phyloP scores from a whole-genome alignment of 2,329 filamentous ascomycete genomes.

The Calonectria ilicicola region DNA sequence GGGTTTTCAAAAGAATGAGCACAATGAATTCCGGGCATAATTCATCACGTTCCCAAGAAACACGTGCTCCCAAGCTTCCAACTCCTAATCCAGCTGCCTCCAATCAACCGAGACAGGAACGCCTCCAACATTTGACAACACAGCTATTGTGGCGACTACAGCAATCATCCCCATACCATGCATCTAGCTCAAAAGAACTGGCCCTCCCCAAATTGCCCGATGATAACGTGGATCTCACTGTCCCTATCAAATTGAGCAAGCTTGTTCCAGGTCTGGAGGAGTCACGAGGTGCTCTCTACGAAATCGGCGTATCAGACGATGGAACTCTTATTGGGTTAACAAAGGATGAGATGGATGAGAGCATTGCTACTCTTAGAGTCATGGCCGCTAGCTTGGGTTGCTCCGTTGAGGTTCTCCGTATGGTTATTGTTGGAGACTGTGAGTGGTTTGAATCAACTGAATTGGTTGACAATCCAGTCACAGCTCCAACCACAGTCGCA shows the following conservation, averaged over 20 bases:
- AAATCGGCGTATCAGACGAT: constrained; percentile 96
- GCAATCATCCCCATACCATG: constrained; percentile 92
- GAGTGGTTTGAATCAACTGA: constrained; percentile 71
- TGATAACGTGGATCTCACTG: constrained; percentile 60
- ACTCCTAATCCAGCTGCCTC: constrained; percentile 57
- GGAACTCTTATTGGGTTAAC: constrained; percentile 90
- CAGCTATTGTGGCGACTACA: constrained; percentile 95
- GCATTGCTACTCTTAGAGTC: constrained; percentile 82
- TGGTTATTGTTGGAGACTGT: constrained; percentile 87
- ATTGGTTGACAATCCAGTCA: constrained; percentile 43
- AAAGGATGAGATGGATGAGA: constrained; percentile 92
- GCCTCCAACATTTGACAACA: constrained; percentile 91
- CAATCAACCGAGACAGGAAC: constrained; percentile 80
- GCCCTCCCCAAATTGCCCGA: constrained; percentile 83
- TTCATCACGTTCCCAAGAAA: constrained; percentile 6
- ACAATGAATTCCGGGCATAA: constrained; percentile 55
- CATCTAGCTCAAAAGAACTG: constrained; percentile 79
- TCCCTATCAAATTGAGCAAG: constrained; percentile 63
- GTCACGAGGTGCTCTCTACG: constrained; percentile 92
- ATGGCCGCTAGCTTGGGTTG: constrained; percentile 97
- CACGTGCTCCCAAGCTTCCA: constrained; percentile 28
- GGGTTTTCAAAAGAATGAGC: constrained; percentile 78
- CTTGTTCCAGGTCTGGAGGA: constrained; percentile 87
- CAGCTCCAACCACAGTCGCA: constrained; percentile 33
- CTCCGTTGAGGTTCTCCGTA: constrained; percentile 82